Base-by-base conservation (phyloP, 2,329 filamentous ascomycete genomes). In the Penicillium sp. region DNA sequence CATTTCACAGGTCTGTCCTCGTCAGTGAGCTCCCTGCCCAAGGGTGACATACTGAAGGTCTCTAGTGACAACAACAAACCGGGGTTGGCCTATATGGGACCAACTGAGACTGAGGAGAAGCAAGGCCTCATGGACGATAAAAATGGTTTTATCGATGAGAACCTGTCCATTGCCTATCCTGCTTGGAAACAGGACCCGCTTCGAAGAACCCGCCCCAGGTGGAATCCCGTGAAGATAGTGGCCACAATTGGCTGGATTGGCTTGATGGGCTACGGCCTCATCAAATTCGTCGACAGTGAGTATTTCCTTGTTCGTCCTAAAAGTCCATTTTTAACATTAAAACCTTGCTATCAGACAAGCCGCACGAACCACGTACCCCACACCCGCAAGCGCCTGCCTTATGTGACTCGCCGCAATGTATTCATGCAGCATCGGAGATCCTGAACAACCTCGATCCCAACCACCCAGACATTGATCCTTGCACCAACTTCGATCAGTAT, bases 401-500 rank as follows among this genome's bases (percentile, higher is more conserved):
- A 22, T 87, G 84, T 64, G 65, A 79, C 43, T 81, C 83, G 9
- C 79, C 83, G 38, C 79, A 81, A 54, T 88, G 84, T 65, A 75
- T 87, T 11, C 81, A 86, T 61, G 84, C 83, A 11, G 79, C 84
- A 4, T 84, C 82, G 11, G 79, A 81, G 56, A 79, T 87, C 35
- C 75, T 86, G 8, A 80, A 83, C 56, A 86, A 83, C 53, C 70
- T 87, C 13, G 81, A 83, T 14, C 80, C 83, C 7, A 74, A 84
- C 45, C 85, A 87, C 67, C 75, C 81, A 53, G 69, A 81, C 2
- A 73, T 89, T 35, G 84, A 89, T 63, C 81, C 87, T 1, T 90
- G 87, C 61, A 79, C 76, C n/a, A 71, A 88, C 62, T 90, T 90
- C 53, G 83, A 88, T 53, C 76, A 84, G 64, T 79, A 84, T 50